phyloP scores from a whole-genome alignment of 805 yeast species.

The Candida khao-thaluensis region DNA sequence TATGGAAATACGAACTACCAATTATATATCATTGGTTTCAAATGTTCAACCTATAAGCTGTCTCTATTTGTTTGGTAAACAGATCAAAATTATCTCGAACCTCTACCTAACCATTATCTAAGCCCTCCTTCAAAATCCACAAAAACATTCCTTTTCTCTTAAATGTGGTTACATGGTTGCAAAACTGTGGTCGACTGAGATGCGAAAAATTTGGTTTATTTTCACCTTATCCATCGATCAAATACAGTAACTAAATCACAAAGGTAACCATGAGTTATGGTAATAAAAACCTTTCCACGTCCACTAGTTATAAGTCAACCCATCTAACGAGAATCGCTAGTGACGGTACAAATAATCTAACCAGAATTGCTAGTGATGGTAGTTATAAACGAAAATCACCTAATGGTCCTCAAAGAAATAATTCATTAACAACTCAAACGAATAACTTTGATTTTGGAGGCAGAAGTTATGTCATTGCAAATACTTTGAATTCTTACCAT shows the following conservation, averaged over 20 bases:
- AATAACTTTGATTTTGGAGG: constrained; percentile 42
- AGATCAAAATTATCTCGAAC: no score
- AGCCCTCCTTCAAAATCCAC: no score
- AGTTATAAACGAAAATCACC: constrained; percentile 15
- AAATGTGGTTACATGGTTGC: no score
- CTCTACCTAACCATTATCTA: no score
- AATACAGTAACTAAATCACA: neutral
- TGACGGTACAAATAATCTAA: neutral
- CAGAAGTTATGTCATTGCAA: constrained; percentile 34
- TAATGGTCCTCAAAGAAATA: constrained; percentile 18
- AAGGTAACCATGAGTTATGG: constrained; percentile 5
- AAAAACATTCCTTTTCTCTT: no score
- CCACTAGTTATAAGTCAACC: constrained; percentile 3
- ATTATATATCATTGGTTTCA: no score
- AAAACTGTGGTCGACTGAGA: constrained; percentile 6
- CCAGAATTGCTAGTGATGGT: constrained; percentile 1
- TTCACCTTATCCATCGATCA: neutral
- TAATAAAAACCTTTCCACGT: constrained; percentile 1
- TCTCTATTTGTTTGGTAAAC: no score
- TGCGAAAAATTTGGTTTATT: neutral
- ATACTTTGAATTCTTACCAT: constrained; percentile 23
- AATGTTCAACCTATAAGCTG: no score
- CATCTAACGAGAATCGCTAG: neutral
- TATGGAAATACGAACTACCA: no score
- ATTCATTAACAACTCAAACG: constrained; percentile 16